Evolutionary conservation across 768 basidiomycete genomes (phyloP), one percentile per base, ranked within the genome.

Genomic region (Strobilomyces confusus): DNA sequence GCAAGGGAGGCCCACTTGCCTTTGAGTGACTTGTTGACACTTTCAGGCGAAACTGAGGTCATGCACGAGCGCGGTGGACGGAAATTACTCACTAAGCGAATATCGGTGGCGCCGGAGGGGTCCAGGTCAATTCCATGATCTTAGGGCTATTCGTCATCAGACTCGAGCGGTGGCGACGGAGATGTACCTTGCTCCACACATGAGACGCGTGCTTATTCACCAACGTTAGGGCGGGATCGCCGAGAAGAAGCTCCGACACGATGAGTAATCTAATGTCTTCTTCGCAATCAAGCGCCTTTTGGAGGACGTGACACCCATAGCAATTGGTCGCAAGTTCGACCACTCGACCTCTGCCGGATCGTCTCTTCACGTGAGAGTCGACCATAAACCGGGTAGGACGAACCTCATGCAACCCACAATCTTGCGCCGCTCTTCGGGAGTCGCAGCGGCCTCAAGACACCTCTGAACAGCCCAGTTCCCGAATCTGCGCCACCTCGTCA

Each of bases 71-170:
- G 33, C 15, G 22, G 13, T 56, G 32, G 41, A n/a, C 34, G 44
- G 23, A 44, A 44, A 40, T 19, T 25, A 56, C 86, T 62, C 68
- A 91, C 90, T 84, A 90, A 3, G 86, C 81, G 64, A 93, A 93
- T 64, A 93, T 92, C 3, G 91, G 91, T 23, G 91, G 91, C 0
- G 89, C 89, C 36, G 89, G 90, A 20, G 87, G 77, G 2, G 87
- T 87, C 91, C 91, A 93, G 5, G 84, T 86, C 32, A 93, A 71
- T 67, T 93, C 91, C 91, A 93, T 93, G 61, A 93, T 90, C 86
- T 91, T 49, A 15, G 14, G 48, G 26, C 22, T 3, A 36, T 40
- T n/a, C 12, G 56, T 60, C 56, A 62, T 43, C 19, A 32, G 38
- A 48, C 34, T 23, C 34, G 34, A 38, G 32, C 32, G 15, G 19